Base-by-base conservation (phyloP, 2,329 filamentous ascomycete species). In the Calonectria pteridis region DNA sequence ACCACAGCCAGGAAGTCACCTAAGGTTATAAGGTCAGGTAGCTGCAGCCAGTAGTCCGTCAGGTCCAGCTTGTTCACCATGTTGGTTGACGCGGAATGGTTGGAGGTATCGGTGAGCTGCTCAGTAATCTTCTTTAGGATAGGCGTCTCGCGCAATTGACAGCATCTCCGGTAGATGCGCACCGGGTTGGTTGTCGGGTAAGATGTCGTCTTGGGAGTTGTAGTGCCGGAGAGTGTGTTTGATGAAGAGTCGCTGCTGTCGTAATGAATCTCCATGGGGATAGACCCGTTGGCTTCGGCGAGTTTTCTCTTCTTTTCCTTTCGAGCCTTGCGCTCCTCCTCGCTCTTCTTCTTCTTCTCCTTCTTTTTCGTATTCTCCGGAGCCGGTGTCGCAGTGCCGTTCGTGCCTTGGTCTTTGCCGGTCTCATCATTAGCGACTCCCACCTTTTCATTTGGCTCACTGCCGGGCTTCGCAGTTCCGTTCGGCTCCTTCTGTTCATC, bases 1-100 rank as follows among this genome's bases (percentile, higher is more conserved):
- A 98, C 96, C 9, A 99, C 92, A 6, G 97, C 96, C 50, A 99
- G 88, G 88, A 96, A 99, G 82, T 99, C 97, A 64, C 96, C 95
- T 2, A 99, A 88, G 0, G 97, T 98, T 65, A 96, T 85, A 31
- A 98, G 89, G 82, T 99, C 97, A 3, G 93, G 90, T 58, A 97
- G 85, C 73, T 96, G 94, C 85, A 99, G 89, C 82, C 93, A 93
- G 76, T 97, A 97, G 20, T 94, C 94, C 0, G 93, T 95, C 28
- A 98, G 88, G 82, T 98, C 94, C 11, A 99, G 87, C 82, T 93
- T 94, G 69, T 92, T 91, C 1, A 98, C 94, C 18, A 95, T 90
- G n/a, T 96, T 95, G 0, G 92, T 91, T 53, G 92, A 88, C 2
- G 90, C 84, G 13, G 92, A 88, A 35, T 89, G 91, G 64, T 93